Evolutionary conservation across 1,139 yeast genomes (phyloP), one percentile per base, ranked within the genome.

Genomic region (Geotrichum citri-aurantii): DNA sequence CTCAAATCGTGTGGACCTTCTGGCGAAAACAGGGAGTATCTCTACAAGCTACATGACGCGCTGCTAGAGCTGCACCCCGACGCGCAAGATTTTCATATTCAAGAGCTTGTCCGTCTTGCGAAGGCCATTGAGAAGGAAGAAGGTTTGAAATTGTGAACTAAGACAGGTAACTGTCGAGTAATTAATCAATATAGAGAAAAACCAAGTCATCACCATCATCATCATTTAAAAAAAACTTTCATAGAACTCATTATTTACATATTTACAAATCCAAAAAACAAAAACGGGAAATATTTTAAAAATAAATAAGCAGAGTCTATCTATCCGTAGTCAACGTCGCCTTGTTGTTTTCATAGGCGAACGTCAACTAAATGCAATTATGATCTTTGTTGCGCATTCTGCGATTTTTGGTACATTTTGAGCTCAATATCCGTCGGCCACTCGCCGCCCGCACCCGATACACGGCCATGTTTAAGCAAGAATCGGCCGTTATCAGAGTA

Each of bases 21-120:
- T 66, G 98, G 98, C 0, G 77, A 78, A 23, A 92, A 92, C 69
- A 72, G 75, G 52, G 96, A 88, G 67, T 92, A 92, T 68, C 73
- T 92, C 62, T 70, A 74, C 50, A 75, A 77, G 54, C 75, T 91
- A 57, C 78, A 79, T 50, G 71, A 75, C 5, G 29, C 58, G 42
- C 37, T 55, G 27, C 66, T 76, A 47, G 76, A 75, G 11, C 71
- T 87, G 54, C 82, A 79, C 54, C 73, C 74, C 0, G 67, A 65
- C 17, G 68, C 72, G 8, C 62, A 64, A 11, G 79, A 76, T 60
- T 64, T 60, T 42, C 78, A 76, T 64, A 73, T 78, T 1, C 64
- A 66, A 21, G 75, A 73, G 37, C 63, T 76, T 46, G 72, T 68
- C 44, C 53, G 7, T 56, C 52, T 23, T 63, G 71, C 72, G 65